Conservation (phyloP, 208 protist genomes). For the Crithidia brevicula region DNA sequence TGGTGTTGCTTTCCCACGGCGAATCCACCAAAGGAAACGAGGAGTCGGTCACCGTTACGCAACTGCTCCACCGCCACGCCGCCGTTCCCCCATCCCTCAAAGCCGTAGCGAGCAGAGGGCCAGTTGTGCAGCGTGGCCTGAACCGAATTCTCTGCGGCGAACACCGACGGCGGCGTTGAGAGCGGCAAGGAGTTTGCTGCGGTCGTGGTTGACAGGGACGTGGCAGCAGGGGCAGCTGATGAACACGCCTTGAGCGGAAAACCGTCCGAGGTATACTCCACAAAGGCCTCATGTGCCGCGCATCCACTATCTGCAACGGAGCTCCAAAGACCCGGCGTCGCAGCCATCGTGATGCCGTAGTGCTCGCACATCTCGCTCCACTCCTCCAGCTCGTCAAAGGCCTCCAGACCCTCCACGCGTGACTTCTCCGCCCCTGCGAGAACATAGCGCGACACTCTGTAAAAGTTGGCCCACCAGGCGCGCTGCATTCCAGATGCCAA, state of each 20-base stretch:
- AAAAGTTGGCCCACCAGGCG: slow-evolving; percentile 79
- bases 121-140: slow-evolving; percentile 38
- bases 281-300: slow-evolving; percentile 25
- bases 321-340: slow-evolving; percentile 31
- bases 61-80: slow-evolving; percentile 44
- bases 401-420: slow-evolving; percentile 75
- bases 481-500: slow-evolving; percentile 55
- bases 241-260: not conserved
- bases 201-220: not conserved
- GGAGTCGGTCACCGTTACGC: slow-evolving; percentile 35
- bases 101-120: slow-evolving; percentile 77
- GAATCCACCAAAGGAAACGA: slow-evolving; percentile 87
- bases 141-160: not conserved
- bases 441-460: slow-evolving; percentile 66
- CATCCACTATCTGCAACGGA: slow-evolving; percentile 17
- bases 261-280: slow-evolving; percentile 16
- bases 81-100: slow-evolving; percentile 88
- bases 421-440: slow-evolving; percentile 49
- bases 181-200: not conserved
- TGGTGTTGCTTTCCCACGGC: slow-evolving; percentile 54
- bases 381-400: slow-evolving; percentile 90
- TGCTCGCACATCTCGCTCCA: slow-evolving; percentile 94
- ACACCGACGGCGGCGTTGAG: not conserved
- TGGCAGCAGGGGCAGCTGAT: not conserved
- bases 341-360: slow-evolving; percentile 86